Conservation (phyloP, 208 protist species). For the Porcisia hertigi region DNA sequence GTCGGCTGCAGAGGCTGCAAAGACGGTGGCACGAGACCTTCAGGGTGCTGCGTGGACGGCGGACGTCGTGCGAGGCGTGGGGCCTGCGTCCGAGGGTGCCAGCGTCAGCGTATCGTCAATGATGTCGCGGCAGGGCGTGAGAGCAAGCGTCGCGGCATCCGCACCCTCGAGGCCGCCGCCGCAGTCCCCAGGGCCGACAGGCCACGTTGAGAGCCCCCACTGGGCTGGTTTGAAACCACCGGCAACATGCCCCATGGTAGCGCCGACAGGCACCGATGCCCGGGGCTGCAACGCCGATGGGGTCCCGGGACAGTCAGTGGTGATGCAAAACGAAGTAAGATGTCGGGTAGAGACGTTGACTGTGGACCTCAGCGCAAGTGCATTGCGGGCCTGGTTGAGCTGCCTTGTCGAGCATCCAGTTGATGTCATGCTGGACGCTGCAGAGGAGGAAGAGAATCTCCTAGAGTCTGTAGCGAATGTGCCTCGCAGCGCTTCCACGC, state of each 20-base stretch:
- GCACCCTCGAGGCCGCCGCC: background rate
- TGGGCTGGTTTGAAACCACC: background rate
- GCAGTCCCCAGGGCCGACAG: background rate
- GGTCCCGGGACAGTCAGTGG: background rate
- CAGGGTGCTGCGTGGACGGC: background rate
- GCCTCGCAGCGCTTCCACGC: background rate
- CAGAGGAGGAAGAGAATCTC: constrained; percentile 19
- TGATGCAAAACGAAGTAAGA: constrained; percentile 24
- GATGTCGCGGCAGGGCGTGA: background rate
- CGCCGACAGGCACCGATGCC: background rate
- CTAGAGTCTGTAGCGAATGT: background rate
- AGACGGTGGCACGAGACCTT: constrained; percentile 16
- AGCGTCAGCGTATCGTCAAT: background rate
- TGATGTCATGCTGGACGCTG: constrained; percentile 18
- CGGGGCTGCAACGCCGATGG: background rate
- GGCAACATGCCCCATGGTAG: background rate
- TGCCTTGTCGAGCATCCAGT: constrained; percentile 31
- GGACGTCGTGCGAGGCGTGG: background rate
- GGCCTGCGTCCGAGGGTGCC: background rate
- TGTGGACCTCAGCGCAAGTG: constrained; percentile 29
- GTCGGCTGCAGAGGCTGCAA: constrained; percentile 7
- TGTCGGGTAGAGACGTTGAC: constrained; percentile 23
- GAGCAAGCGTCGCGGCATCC: background rate
- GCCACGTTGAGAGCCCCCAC: background rate
- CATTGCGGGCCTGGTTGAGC: constrained; percentile 28